Conservation (phyloP, 2,329 filamentous ascomycete genomes). For the Teratosphaeria epicoccoides region DNA sequence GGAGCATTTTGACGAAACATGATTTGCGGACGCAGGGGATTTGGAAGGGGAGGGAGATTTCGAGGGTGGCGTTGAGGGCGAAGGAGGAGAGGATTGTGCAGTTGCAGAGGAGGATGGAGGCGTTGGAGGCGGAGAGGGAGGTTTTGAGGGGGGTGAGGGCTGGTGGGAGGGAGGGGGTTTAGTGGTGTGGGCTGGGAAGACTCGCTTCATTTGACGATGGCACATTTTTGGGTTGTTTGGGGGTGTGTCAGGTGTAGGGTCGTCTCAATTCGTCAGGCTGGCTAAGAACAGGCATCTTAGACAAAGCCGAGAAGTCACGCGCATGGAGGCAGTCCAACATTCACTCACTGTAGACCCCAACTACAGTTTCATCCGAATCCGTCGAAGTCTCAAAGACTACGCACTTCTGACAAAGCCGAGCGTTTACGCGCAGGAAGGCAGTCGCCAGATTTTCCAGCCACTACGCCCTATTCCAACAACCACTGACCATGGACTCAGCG, state of each 20-base stretch:
- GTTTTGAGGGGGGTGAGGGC: conserved; percentile 32
- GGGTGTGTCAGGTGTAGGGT: no score
- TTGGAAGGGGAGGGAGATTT: conserved; percentile 54
- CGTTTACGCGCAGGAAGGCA: no score
- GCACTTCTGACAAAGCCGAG: background rate
- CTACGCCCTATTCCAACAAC: background rate
- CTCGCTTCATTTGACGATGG: no score
- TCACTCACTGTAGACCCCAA: no score
- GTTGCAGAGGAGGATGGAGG: conserved; percentile 48
- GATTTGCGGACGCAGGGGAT: conserved; percentile 51
- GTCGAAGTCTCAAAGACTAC: background rate
- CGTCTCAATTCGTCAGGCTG: no score
- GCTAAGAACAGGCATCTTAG: no score
- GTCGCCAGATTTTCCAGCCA: background rate
- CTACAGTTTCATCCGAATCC: background rate
- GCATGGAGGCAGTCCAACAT: no score
- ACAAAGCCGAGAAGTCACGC: no score
- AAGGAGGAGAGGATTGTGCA: conserved; percentile 56
- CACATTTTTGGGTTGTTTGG: no score
- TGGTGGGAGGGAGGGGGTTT: no score
- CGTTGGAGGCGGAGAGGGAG: conserved; percentile 45
- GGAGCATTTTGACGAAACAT: conserved; percentile 42
- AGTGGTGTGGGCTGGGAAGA: no score
- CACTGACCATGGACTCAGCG: no score
- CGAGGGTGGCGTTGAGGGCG: conserved; percentile 49